phyloP scores from a whole-genome alignment of 2,329 filamentous ascomycete genomes.

The Trichoderma endophyticum region DNA sequence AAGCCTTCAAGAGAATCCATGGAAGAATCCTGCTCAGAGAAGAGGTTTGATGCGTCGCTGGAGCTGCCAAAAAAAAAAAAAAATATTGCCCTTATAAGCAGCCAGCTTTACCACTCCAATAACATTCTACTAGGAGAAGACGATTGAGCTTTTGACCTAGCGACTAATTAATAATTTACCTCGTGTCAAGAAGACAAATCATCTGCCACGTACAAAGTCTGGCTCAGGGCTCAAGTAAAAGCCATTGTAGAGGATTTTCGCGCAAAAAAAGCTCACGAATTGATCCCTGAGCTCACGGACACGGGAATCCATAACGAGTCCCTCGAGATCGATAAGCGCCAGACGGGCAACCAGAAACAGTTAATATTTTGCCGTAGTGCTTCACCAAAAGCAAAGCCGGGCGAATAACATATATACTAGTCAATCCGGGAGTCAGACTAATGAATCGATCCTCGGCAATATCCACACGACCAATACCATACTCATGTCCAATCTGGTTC shows the following conservation, averaged over 20 bases:
- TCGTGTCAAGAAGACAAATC: too few species aligned
- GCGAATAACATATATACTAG: too few species aligned
- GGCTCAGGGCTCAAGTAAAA: constrained; percentile 51
- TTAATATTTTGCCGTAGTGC: too few species aligned
- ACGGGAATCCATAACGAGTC: constrained; percentile 52
- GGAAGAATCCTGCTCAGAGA: constrained; percentile 46
- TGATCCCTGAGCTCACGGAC: too few species aligned
- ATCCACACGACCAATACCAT: not conserved
- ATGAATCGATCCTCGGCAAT: not conserved
- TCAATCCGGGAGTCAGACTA: too few species aligned
- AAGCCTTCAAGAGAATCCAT: constrained; percentile 51
- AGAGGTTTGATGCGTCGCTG: constrained; percentile 47
- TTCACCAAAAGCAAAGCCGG: too few species aligned
- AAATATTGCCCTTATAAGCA: constrained; percentile 48
- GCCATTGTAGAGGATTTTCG: constrained; percentile 43
- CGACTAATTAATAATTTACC: constrained; percentile 35
- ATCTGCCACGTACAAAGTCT: constrained; percentile 21
- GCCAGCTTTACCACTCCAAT: constrained; percentile 29
- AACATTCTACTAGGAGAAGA: constrained; percentile 50
- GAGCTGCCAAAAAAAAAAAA: constrained; percentile 45
- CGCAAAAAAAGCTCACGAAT: not conserved
- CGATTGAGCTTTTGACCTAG: constrained; percentile 51
- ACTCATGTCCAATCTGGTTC: not conserved
- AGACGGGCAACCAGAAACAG: constrained; percentile 32
- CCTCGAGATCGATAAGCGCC: constrained; percentile 46